Evolutionary conservation across 768 basidiomycete species (phyloP), one percentile per base, ranked within the genome.

Genomic region (Podaxis carcinomalis): DNA sequence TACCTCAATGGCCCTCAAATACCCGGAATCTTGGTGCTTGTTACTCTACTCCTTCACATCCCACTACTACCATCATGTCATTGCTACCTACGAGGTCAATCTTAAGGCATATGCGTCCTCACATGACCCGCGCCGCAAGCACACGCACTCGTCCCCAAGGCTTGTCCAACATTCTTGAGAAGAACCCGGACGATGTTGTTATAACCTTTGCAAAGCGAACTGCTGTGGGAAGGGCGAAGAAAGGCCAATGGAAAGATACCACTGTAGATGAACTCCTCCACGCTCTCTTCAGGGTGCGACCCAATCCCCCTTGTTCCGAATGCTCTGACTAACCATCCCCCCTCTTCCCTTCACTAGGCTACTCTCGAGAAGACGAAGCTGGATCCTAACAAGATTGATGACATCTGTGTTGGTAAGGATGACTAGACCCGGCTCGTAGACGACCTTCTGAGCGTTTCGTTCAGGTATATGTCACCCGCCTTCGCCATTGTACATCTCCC

Each of bases 231-330:
- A 85, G 79, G 68, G 88, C 90, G 37, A 92, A 85, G 80, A 98
- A 96, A 72, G 96, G 96, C 23, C 94, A 94, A 60, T 81, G 95
- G 69, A 96, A 94, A 71, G 93, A 97, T 68, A 78, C 83, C 1
- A 84, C 88, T 3, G 90, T 95, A 13, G 96, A 97, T 66, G 93
- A 95, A 69, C 79, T 98, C 59, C 80, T 98, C 64, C 80, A 83
- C 62, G 87, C 88, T 25, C 78, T 97, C 42, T 88, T 97, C 78
- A 89, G 88, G 78, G 93, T 87, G 63, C 63, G 72, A 60, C 3
- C 11, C 3, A 21, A 25, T 35, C 7, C 36, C 44, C 11, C 44
- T 32, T 44, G 1, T 35, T 47, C 40, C 5, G 56, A 47, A 40
- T 25, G 46, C 39, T 23, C 16, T 32, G 32, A 32, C 7, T 32